Base-by-base conservation (phyloP, 192 early-diverging fungal genomes). In the Phlyctochytrium planicorne region DNA sequence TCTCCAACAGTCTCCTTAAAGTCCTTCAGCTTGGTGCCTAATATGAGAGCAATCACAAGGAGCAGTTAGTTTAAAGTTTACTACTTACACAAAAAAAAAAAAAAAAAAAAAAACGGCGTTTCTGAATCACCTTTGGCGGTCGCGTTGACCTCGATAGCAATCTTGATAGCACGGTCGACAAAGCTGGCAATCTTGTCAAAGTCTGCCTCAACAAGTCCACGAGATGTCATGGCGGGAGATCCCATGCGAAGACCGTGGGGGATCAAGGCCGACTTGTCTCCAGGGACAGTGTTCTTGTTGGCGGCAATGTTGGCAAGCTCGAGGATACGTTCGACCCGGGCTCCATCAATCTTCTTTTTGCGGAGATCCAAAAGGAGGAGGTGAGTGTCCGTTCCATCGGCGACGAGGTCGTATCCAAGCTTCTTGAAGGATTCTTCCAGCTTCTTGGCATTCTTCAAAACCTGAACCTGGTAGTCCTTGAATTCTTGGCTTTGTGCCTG, bases 221-320 rank as follows among this genome's bases (percentile, higher is more conserved):
- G 92, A 24, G 89, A 89, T 24, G 97, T 99, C 97, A 99, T 99
- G 29, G 97, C 97, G 23, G 97, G 97, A 4, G 93, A 72, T 20
- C 80, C 97, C 67, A 99, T 84, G 63, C 97, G 89, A 61, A 99
- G 86, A 53, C 97, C 97, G 63, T 91, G 89, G 23, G 95, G 97
- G 34, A 95, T 83, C 78, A 99, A 83, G 0, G 97, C 97, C 31
- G 83, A 87, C 74, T 92, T 94, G 76, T 99, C 97, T 17, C 95
- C 94, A 2, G 97, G 95, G 37, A 99, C 93, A 0, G 97, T 99
- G 88, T 99, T 99, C 83, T 99, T 99, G 85, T 99, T 99, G 47
- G 93, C 87, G 0, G 97, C 94, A 80, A 99, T 93, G 78, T 99
- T 99, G 77, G 86, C 90, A 63, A 97, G 83, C 80, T 99, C 97